Percentiles rank a stretch among this genome's conserved stretches.
phyloP scores from a whole-genome alignment of 257 asterid species.

The Penstemon newberryi region DNA sequence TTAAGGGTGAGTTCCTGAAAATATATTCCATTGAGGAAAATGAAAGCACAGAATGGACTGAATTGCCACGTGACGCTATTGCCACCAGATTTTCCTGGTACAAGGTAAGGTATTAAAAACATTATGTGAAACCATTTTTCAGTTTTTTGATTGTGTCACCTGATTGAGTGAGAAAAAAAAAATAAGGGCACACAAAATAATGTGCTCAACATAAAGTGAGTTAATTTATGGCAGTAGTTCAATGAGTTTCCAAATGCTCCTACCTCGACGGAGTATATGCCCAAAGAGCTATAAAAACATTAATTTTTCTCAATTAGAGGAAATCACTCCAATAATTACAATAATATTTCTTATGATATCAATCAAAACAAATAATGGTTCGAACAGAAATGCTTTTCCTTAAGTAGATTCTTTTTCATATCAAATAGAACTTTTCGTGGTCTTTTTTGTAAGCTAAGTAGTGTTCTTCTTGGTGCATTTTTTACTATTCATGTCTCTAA shows the following conservation, averaged over 20 bases:
- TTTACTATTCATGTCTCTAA: neutral
- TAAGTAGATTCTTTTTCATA: too few species aligned
- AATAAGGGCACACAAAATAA: neutral
- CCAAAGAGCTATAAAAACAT: too few species aligned
- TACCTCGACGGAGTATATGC: too few species aligned
- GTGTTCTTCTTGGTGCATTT: neutral
- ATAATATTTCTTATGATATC: too few species aligned
- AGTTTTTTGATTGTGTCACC: slow-evolving; percentile 15
- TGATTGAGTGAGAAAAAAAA: neutral
- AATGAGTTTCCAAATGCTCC: slow-evolving; percentile 6
- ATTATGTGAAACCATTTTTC: slow-evolving; percentile 15
- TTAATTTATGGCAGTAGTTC: slow-evolving; percentile 5
- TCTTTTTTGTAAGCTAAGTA: neutral
- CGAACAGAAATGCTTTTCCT: too few species aligned
- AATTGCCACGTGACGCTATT: slow-evolving; percentile 47
- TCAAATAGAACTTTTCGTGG: too few species aligned
- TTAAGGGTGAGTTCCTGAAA: slow-evolving; percentile 66
- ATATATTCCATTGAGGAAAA: slow-evolving; percentile 42
- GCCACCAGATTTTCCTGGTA: slow-evolving; percentile 77
- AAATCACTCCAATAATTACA: too few species aligned
- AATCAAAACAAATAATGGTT: too few species aligned
- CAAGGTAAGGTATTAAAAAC: slow-evolving; percentile 50
- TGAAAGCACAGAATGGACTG: slow-evolving; percentile 50
- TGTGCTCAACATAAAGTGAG: neutral
- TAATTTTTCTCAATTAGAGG: too few species aligned